Base-by-base conservation (phyloP, 1,139 yeast species). In the Candida sp. region DNA sequence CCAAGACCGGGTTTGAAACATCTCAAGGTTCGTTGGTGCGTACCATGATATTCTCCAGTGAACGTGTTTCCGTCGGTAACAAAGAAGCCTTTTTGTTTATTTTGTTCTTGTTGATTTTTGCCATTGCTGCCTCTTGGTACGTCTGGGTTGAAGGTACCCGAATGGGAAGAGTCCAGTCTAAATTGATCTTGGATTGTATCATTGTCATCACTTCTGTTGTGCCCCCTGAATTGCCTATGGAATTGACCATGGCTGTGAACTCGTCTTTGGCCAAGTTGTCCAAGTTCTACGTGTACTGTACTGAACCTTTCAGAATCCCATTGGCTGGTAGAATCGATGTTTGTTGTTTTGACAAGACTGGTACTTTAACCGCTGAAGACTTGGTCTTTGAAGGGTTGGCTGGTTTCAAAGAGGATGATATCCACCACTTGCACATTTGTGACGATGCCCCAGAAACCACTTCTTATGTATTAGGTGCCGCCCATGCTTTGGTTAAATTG, bases 191-290 rank as follows among this genome's bases (percentile, higher is more conserved):
- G 67, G 98, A 94, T 72, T 96, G 99, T 86, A 89, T 94, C 59
- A 84, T 94, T 66, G 96, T 94, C 62, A 83, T 94, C 61, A 94
- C 99, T 23, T 93, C 98, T 46, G 99, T 94, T 59, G 99, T 94
- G 42, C 99, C 99, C 42, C 99, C 99, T 48, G 99, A 94, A 74
- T 81, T 94, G 60, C 99, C 99, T 49, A 96, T 94, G 99, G 99
- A 94, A 77, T 83, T 94, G 63, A 94, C 99, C 31, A 88, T 94
- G 93, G 99, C 99, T 54, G 99, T 94, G 42, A 94, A 94, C 71
- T 81, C 91, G 42, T 93, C 98, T 7, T 80, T 94, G 65, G 85
- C 94, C 49, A 92, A 97, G 4, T 81, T 94, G 57, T 86, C 89
- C 59, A 96, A 96, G 70, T 88, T 80, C 66, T 93, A 87, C 67